A percentile compares a stretch with the other conserved stretches of the same genome.
phyloP scores from a whole-genome alignment of 2,329 filamentous ascomycete genomes.

The Xylariales sp. region DNA sequence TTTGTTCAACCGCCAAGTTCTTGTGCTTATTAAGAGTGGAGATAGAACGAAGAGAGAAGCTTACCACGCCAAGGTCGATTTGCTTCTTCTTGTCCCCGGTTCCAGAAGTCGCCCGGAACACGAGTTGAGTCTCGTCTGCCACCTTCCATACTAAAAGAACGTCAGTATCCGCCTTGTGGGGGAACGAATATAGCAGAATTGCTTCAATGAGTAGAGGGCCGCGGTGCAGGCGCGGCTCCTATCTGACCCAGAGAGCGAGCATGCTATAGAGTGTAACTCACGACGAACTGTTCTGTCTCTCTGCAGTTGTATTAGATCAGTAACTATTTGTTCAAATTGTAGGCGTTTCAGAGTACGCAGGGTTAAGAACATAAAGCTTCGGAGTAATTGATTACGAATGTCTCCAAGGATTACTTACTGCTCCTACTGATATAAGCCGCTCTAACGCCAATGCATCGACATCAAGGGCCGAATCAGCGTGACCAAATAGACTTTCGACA shows the following conservation, averaged over 20 bases:
- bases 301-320: constrained; percentile 17
- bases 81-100: constrained; percentile 64
- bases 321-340: not conserved
- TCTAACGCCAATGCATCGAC: constrained; percentile 87
- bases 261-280: constrained; percentile 21
- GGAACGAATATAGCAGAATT: not conserved
- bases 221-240: not conserved
- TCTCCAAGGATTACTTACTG: constrained; percentile 50
- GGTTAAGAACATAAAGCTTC: not conserved
- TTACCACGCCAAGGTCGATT: constrained; percentile 32
- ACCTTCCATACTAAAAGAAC: constrained; percentile 81
- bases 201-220: not conserved
- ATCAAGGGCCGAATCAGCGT: constrained; percentile 90
- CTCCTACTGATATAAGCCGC: constrained; percentile 89
- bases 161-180: constrained; percentile 2
- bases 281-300: constrained; percentile 87
- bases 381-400: not conserved
- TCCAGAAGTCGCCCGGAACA: constrained; percentile 84
- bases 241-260: not conserved
- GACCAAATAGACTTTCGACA: constrained; percentile 89
- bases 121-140: constrained; percentile 91
- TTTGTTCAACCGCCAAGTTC: constrained; percentile 43
- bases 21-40: not conserved
- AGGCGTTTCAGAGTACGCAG: not conserved
- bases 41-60: not conserved